A percentile compares a stretch with the other conserved stretches of the same genome.
These are phyloP conservation scores for Pulveroboletus sp. DNA, from an alignment of 768 basidiomycete species.

Conservation along the genomic window DNA sequence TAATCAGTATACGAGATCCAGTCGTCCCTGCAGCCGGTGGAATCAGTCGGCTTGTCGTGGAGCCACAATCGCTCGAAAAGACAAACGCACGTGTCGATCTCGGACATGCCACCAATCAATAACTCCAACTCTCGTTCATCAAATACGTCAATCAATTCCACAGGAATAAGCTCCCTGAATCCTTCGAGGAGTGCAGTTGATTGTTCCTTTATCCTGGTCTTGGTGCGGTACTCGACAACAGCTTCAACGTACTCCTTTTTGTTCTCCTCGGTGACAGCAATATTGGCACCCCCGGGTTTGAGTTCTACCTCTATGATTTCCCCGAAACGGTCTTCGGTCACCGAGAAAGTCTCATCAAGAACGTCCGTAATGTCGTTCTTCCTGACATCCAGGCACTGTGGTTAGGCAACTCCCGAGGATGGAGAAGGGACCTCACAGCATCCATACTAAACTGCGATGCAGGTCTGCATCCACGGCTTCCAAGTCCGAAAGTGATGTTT, in stretches of 20 bases:
- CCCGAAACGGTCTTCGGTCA: slow-evolving; percentile 73
- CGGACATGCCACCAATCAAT: slow-evolving; percentile 90
- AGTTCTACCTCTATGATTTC: slow-evolving; percentile 68
- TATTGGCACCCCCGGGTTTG: slow-evolving; percentile 55
- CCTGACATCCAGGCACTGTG: slow-evolving; percentile 32
- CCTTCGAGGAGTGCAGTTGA: slow-evolving; percentile 85
- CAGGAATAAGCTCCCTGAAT: slow-evolving; percentile 79
- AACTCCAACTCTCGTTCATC: slow-evolving; percentile 89
- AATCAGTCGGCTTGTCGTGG: neutral
- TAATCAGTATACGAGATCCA: slow-evolving; percentile 96
- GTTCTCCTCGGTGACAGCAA: slow-evolving; percentile 70
- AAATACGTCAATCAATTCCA: slow-evolving; percentile 83
- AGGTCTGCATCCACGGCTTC: slow-evolving; percentile 70
- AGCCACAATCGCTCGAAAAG: neutral
- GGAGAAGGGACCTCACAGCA: slow-evolving; percentile 52
- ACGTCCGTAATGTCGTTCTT: slow-evolving; percentile 76
- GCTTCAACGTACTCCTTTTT: slow-evolving; percentile 76
- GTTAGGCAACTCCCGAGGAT: neutral
- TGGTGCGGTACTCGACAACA: slow-evolving; percentile 82
- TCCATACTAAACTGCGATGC: slow-evolving; percentile 67
- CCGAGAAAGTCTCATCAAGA: slow-evolving; percentile 69
- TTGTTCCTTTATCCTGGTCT: slow-evolving; percentile 77
- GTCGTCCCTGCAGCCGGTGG: slow-evolving; percentile 55
- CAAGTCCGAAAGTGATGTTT: slow-evolving; percentile 58
- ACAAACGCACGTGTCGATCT: slow-evolving; percentile 75